Conservation (phyloP, 768 basidiomycete species). For the Lentinula boryana region DNA sequence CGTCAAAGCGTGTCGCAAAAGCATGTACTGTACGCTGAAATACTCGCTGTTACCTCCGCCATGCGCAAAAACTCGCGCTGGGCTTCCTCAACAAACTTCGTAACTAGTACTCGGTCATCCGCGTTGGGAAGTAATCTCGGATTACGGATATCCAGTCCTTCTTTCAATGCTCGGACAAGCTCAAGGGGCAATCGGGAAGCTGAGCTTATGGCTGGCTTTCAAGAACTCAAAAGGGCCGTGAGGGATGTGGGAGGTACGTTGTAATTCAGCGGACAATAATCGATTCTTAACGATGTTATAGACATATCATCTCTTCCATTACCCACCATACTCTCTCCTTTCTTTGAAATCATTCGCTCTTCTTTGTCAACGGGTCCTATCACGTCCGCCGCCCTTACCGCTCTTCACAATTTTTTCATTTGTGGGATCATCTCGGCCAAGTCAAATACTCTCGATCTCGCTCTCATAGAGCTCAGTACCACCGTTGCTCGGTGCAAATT, state of each 20-base stretch:
- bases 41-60: conserved; percentile 82
- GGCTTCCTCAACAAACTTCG: conserved; percentile 69
- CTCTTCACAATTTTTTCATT: conserved; percentile 84
- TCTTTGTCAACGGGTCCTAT: conserved; percentile 95
- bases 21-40: conserved; percentile 85
- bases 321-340: conserved; percentile 69
- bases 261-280: conserved; percentile 8
- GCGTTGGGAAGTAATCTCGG: conserved; percentile 72
- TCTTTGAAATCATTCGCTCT: conserved; percentile 90
- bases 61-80: conserved; percentile 99
- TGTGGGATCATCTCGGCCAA: conserved; percentile 62
- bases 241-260: conserved; percentile 60
- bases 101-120: conserved; percentile 51
- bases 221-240: conserved; percentile 73
- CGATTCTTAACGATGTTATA: conserved; percentile 20
- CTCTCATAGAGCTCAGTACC: conserved; percentile 78
- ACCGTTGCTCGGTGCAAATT: conserved; percentile 96
- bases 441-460: conserved; percentile 52
- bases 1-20: conserved; percentile 46
- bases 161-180: conserved; percentile 31
- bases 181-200: conserved; percentile 62
- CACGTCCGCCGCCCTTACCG: conserved; percentile 86
- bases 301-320: conserved; percentile 58
- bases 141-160: conserved; percentile 54
- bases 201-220: conserved; percentile 86